Evolutionary conservation across 345 rosid genomes (phyloP).

Genomic region (Orychophragmus violaceus): DNA sequence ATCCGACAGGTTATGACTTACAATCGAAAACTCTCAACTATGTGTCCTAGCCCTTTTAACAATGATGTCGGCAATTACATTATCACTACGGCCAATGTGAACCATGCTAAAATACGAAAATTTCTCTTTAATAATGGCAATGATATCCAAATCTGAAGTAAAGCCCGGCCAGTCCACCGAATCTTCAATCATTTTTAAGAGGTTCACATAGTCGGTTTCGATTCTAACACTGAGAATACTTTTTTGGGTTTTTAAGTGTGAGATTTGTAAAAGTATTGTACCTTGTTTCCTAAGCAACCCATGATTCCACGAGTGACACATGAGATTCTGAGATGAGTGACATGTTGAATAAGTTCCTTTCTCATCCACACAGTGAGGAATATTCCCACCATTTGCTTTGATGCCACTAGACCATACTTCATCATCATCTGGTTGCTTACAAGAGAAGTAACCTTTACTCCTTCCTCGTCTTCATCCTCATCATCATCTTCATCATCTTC

Average conservation of each 20-base stretch:
- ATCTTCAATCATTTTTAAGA: too few relatives aligned
- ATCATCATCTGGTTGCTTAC: constrained; percentile 32
- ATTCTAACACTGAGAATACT: too few relatives aligned
- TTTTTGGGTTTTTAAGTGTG: neutral
- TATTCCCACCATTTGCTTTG: constrained; percentile 97
- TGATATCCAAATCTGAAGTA: too few relatives aligned
- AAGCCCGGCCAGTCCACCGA: too few relatives aligned
- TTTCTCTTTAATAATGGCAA: too few relatives aligned
- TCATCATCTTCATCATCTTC: constrained; percentile 39
- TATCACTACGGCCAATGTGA: too few relatives aligned
- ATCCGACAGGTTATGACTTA: too few relatives aligned
- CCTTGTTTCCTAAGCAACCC: constrained; percentile 97
- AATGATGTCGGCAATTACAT: too few relatives aligned
- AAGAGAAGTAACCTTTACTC: constrained; percentile 21
- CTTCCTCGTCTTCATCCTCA: constrained; percentile 18
- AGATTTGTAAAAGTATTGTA: constrained; percentile 18
- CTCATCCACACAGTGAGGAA: constrained; percentile 85
- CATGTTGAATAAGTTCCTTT: constrained; percentile 71
- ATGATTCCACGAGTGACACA: constrained; percentile 73
- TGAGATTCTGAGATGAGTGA: constrained; percentile 72
- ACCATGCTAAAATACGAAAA: too few relatives aligned
- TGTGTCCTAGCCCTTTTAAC: too few relatives aligned
- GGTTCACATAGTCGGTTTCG: too few relatives aligned
- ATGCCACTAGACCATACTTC: constrained; percentile 73
- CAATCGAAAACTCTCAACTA: too few relatives aligned